Percentiles rank a stretch among this genome's conserved stretches.
Conservation (phyloP, 2,329 filamentous ascomycete genomes). For the Ascochyta koolunga region DNA sequence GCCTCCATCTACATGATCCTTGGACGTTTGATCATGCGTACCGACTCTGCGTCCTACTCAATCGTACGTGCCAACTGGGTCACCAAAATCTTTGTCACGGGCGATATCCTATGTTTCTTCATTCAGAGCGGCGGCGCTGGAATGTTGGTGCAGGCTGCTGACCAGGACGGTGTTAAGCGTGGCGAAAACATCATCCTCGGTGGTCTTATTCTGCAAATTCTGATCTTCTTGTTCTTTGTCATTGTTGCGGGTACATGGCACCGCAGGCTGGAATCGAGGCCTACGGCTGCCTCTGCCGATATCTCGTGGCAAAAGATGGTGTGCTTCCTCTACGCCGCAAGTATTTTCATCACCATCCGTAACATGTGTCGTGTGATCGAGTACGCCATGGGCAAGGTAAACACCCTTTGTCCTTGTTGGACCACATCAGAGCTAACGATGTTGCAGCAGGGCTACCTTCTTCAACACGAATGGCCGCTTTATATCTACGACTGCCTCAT, state of each 20-base stretch:
- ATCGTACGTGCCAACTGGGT: constrained; percentile 54
- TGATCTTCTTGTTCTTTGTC: constrained; percentile 64
- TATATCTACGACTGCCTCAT: constrained; percentile 38
- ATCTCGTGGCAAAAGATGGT: constrained; percentile 47
- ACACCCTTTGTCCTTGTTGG: neutral
- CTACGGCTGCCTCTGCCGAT: constrained; percentile 30
- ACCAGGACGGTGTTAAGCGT: constrained; percentile 32
- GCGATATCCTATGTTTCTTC: constrained; percentile 61
- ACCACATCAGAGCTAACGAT: constrained; percentile 8
- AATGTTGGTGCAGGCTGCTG: constrained; percentile 43
- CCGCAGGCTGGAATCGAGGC: constrained; percentile 45
- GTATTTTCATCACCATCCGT: constrained; percentile 53
- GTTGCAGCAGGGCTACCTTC: constrained; percentile 30
- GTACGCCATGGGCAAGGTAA: constrained; percentile 47
- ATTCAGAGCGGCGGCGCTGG: constrained; percentile 59
- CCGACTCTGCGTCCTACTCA: constrained; percentile 52
- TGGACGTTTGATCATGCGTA: constrained; percentile 49
- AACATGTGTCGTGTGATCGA: constrained; percentile 57
- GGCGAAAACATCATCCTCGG: constrained; percentile 62
- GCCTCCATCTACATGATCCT: constrained; percentile 57
- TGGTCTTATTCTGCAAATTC: constrained; percentile 63
- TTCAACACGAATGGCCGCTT: constrained; percentile 34
- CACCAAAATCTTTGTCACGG: constrained; percentile 61
- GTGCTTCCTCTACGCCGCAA: constrained; percentile 47
- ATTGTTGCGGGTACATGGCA: constrained; percentile 59